Evolutionary conservation across 2,329 filamentous ascomycete species (phyloP), one percentile per base, ranked within the genome.

Genomic region (Phaeophleospora eucalypticola): DNA sequence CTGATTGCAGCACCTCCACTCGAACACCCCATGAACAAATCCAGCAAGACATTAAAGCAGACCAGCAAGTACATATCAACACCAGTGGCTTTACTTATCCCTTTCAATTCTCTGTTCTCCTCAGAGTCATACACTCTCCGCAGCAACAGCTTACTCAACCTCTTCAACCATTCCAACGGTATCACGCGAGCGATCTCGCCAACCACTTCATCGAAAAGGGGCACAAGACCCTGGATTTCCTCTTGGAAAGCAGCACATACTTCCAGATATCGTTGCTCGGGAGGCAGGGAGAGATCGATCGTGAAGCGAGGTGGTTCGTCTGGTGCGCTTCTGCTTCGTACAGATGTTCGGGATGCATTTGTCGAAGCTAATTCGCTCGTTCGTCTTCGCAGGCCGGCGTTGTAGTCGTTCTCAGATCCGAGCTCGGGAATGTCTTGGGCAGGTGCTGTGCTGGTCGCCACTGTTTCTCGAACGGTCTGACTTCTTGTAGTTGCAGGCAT

Each of bases 11-110:
- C 66, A 14, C 71, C 78, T 17, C 79, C 78, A 50, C 79, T 83
- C 1, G 82, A 84, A 59, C 83, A 86, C 2, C 82, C 82, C 65
- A 86, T 75, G 29, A 86, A 68, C 4, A 79, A 65, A 56, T 86
- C 83, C 1, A 86, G 68, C 1, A 84, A 64, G 1, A 80, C 78
- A 54, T 86, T 86, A 55, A 83, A 74, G 2, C 75, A 75, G 2
- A 86, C 74, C 0, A 86, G 68, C 0, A 84, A 64, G 53, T 82
- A 80, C 61, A 84, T 68, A 1, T 77, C 70, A 3, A 85, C 68
- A 0, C 71, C 74, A 0, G 72, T 73, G 2, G 64, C 70, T 19
- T 67, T 61, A 19, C 74, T 71, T 29, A 86, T 81, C 0, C 82
- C 82, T 3, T 62, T 65, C n/a, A 86, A 63, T 60, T 86, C 82